A percentile compares a stretch with the other conserved stretches of the same genome.
phyloP scores from a whole-genome alignment of 352 stramenopile species.

The Pythium dissotocum region DNA sequence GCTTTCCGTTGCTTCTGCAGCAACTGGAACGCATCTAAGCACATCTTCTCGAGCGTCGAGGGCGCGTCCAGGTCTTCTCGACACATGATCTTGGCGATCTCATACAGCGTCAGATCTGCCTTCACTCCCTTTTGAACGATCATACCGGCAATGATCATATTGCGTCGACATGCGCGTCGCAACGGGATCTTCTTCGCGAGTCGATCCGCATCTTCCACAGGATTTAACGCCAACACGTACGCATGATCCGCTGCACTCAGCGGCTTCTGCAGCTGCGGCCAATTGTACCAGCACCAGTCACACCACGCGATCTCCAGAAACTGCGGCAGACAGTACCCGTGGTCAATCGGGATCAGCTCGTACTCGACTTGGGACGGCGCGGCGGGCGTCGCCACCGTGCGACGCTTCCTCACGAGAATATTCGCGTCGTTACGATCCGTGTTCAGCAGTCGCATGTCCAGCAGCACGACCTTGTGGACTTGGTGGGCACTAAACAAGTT shows the following conservation, averaged over 20 bases:
- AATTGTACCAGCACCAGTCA: conserved; percentile 99
- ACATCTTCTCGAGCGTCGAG: conserved; percentile 66
- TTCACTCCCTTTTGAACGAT: conserved; percentile 77
- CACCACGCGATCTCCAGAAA: conserved; percentile 97
- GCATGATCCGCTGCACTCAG: conserved; percentile 57
- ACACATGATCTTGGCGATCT: conserved; percentile 84
- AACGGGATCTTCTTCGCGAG: conserved; percentile 75
- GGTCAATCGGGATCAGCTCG: conserved; percentile 98
- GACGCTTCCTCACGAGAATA: conserved; percentile 92
- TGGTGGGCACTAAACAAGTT: conserved; percentile 89
- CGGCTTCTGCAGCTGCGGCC: conserved; percentile 88
- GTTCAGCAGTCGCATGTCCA: conserved; percentile 98
- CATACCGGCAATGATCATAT: conserved; percentile 82
- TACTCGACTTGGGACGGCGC: conserved; percentile 58
- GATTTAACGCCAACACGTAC: conserved; percentile 67
- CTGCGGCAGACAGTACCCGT: conserved; percentile 97
- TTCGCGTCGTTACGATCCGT: conserved; percentile 98
- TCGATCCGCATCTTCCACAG: conserved; percentile 52
- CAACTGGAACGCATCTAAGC: conserved; percentile 69
- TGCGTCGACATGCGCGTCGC: conserved; percentile 67
- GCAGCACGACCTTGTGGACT: conserved; percentile 98
- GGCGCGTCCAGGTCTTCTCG: conserved; percentile 77
- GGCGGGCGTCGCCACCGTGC: conserved; percentile 34
- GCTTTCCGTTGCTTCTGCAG: conserved; percentile 37
- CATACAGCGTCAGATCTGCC: conserved; percentile 59